Evolutionary conservation across 2,329 filamentous ascomycete genomes (phyloP).

Genomic region (Fusarium coicis): DNA sequence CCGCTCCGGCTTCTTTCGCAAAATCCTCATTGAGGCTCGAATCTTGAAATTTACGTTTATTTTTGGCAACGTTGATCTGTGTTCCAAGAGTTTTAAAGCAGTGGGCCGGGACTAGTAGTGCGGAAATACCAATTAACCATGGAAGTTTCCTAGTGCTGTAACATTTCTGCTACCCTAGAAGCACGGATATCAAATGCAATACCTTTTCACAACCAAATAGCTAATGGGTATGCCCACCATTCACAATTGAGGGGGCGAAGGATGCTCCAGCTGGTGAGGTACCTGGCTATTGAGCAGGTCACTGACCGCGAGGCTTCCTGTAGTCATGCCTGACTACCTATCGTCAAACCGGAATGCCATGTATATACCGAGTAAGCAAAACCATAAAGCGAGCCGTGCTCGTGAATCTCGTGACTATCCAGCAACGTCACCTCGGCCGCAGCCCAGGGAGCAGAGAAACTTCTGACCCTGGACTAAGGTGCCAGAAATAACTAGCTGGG

Average conservation of each 20-base stretch:
- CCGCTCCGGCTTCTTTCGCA: slow-evolving; percentile 29
- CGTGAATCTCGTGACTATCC: slow-evolving; percentile 29
- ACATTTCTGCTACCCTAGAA: slow-evolving; percentile 16
- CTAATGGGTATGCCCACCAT: neutral
- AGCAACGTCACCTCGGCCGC: slow-evolving; percentile 36
- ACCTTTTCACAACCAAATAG: neutral
- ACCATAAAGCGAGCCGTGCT: slow-evolving; percentile 15
- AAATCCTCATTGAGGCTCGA: neutral
- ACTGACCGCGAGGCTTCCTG: neutral
- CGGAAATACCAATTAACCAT: neutral
- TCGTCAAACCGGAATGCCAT: neutral
- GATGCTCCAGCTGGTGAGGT: neutral
- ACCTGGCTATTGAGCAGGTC: neutral
- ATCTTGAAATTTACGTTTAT: slow-evolving; percentile 19
- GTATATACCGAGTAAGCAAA: slow-evolving; percentile 6
- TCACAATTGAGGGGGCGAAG: slow-evolving; percentile 7
- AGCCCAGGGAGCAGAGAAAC: neutral
- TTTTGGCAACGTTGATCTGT: slow-evolving; percentile 22
- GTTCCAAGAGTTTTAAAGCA: neutral
- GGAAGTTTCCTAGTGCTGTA: neutral
- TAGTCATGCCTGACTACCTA: slow-evolving; percentile 3
- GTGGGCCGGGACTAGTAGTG: neutral
- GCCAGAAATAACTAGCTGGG: neutral
- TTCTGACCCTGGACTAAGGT: neutral
- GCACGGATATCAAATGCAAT: neutral